Conservation (phyloP, 345 rosid genomes). For the Bruguiera parviflora region DNA sequence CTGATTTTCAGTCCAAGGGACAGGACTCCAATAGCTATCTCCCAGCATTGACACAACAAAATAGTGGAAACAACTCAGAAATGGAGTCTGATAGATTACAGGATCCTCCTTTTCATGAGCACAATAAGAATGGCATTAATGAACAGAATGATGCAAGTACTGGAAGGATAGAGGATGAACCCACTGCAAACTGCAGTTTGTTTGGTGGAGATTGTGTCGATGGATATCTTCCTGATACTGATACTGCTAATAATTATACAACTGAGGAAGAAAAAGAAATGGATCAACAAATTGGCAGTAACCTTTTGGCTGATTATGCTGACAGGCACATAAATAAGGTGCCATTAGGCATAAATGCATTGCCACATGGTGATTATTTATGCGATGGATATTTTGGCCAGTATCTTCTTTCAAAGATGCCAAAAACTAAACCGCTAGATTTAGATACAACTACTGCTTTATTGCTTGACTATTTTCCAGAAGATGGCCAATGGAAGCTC, state of each 20-base stretch:
- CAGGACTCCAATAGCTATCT: conserved; percentile 22
- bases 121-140: conserved; percentile 20
- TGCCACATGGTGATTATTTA: conserved; percentile 33
- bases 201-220: conserved; percentile 5
- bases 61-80: conserved; percentile 17
- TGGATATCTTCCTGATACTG: conserved; percentile 17
- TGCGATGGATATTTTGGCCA: conserved; percentile 35
- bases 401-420: conserved; percentile 45
- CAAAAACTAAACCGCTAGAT: conserved; percentile 50
- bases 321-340: conserved; percentile 30
- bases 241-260: conserved; percentile 1
- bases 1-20: conserved; percentile 22
- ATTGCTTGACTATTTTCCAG: conserved; percentile 82
- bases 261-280: conserved; percentile 12
- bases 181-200: conserved; percentile 12
- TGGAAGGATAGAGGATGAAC: conserved; percentile 31
- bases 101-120: conserved; percentile 26
- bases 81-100: conserved; percentile 23
- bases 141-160: conserved; percentile 24
- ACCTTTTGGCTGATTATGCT: conserved; percentile 29
- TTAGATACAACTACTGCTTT: conserved; percentile 67
- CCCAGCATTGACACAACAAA: conserved; percentile 15
- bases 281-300: conserved; percentile 33
- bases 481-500: conserved; percentile 89
- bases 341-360: conserved; percentile 34